Base-by-base conservation (phyloP, 345 rosid species). In the Salix koriyanagi region DNA sequence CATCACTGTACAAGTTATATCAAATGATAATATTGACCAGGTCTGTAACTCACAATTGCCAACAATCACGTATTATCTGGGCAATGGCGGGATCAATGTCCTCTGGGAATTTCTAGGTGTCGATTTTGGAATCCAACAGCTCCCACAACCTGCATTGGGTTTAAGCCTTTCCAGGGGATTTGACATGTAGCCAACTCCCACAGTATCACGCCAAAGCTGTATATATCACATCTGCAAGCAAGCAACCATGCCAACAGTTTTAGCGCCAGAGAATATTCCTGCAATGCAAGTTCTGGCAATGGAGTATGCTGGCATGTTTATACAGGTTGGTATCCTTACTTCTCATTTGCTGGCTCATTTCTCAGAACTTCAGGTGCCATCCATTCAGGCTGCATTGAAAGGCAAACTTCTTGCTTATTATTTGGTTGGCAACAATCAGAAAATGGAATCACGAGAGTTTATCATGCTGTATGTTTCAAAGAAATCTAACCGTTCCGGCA, bases 121-220 rank as follows among this genome's bases (percentile, higher is more conserved):
- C 96, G 85, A 79, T 96, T 87, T 79, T 96, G 98, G 88, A 96
- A 96, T 67, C 98, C 99, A 69, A 96, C 98, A 73, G 99, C 99
- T 82, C 99, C 99, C 77, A 96, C 99, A 42, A 96, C 99, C 79
- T 96, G 98, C 98, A 93, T 93, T n/a, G 99, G 97, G 74, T 93
- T 93, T 87, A 96, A 81, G 52, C 98, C 99, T 84, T 87, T 91
- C 99, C 99, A 96, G 15, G 99, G 99, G 69, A 92, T 74, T 34
- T 78, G 60, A 81, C 87, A 83, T 56, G 99, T 93, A 28, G 88
- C 86, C 84, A 96, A 48, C 85, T 96, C 99, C 99, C 99, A 96
- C 73, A 96, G 82, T 85, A 93, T 96, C 67, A 96, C 98, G 73
- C 99, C 99, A 85, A 92, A 96, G 79, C 99, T 96, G 88, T 91